Evolutionary conservation across 2,329 filamentous ascomycete species (phyloP).

Genomic region (Arthrobotrys conoides): DNA sequence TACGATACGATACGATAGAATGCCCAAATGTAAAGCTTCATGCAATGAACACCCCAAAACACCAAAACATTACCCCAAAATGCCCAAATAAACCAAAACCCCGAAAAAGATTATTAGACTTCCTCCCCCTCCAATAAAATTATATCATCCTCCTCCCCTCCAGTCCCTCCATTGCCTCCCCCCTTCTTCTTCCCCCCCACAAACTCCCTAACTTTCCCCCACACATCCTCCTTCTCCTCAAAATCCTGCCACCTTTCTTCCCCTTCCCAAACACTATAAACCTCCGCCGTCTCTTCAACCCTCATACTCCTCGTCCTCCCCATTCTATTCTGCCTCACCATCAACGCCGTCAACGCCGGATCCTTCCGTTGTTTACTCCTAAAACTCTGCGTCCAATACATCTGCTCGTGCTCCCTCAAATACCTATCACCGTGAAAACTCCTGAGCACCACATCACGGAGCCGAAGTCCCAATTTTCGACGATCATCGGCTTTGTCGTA

Average conservation of each 20-base stretch:
- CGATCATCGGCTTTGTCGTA: constrained; percentile 74
- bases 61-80: no score
- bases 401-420: constrained; percentile 75
- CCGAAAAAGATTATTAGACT: constrained; percentile 5
- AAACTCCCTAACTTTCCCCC: constrained; percentile 29
- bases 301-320: constrained; percentile 55
- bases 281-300: constrained; percentile 41
- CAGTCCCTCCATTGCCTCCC: constrained; percentile 5
- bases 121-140: constrained; percentile 46
- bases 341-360: constrained; percentile 41
- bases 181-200: constrained; percentile 18
- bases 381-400: constrained; percentile 70
- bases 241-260: constrained; percentile 58
- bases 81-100: neutral
- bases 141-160: constrained; percentile 35
- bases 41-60: neutral
- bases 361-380: constrained; percentile 46
- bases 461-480: constrained; percentile 73
- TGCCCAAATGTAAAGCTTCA: no score
- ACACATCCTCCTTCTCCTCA: constrained; percentile 37
- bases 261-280: constrained; percentile 46
- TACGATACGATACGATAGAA: no score
- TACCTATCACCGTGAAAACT: constrained; percentile 75
- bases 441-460: constrained; percentile 73
- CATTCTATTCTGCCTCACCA: constrained; percentile 44